Evolutionary conservation across 768 basidiomycete genomes (phyloP).

Genomic region (Rossbeevera mucosa): DNA sequence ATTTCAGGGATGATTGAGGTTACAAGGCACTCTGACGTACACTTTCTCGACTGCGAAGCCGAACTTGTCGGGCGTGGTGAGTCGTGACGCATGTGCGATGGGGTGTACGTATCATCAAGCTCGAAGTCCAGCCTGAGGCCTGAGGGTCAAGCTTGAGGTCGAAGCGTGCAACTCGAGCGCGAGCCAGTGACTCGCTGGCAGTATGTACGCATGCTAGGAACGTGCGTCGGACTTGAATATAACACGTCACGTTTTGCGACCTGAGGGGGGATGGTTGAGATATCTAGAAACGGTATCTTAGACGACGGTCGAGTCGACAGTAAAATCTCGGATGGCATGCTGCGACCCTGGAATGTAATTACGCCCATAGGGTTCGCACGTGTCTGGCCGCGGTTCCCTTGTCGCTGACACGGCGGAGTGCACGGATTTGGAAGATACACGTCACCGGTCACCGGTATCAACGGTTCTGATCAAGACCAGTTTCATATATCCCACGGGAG

Average conservation of each 20-base stretch:
- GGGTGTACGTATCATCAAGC: neutral
- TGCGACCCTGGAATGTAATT: neutral
- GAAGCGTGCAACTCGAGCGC: neutral
- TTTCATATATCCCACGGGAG: neutral
- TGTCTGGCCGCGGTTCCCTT: neutral
- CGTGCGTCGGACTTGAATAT: neutral
- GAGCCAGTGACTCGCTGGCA: too few relatives aligned
- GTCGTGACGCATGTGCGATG: neutral
- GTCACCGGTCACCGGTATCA: neutral
- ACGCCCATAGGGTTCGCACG: neutral
- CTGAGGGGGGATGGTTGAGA: neutral
- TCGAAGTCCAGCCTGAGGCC: neutral
- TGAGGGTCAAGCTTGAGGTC: neutral
- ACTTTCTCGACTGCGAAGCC: neutral
- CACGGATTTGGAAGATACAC: neutral
- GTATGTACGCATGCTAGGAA: too few relatives aligned
- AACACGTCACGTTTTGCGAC: neutral
- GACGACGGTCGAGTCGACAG: neutral
- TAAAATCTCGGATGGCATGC: neutral
- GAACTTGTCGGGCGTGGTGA: neutral
- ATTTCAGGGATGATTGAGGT: neutral
- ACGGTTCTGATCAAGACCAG: neutral
- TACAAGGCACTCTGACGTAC: neutral
- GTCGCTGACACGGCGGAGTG: neutral
- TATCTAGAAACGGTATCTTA: neutral